Conservation (phyloP, 768 basidiomycete species). For the Krasilnikovozyma curviuscula region DNA sequence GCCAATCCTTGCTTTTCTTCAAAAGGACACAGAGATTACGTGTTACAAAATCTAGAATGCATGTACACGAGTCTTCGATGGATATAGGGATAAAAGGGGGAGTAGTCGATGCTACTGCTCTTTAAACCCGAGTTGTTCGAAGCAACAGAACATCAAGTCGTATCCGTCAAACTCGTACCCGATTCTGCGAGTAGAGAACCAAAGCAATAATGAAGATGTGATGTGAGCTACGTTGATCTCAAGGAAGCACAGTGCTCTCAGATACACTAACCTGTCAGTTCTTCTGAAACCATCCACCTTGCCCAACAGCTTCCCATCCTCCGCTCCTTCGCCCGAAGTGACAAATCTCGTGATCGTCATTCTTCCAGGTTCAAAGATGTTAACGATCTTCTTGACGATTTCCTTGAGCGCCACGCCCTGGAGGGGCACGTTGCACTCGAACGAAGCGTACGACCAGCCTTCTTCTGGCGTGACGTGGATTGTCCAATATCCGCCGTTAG, state of each 20-base stretch:
- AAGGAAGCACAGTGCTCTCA: not conserved
- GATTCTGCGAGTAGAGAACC: constrained; percentile 30
- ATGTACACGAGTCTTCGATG: too few relatives aligned
- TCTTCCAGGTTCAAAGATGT: constrained; percentile 76
- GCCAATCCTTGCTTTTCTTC: too few relatives aligned
- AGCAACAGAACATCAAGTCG: constrained; percentile 74
- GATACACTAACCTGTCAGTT: constrained; percentile 48
- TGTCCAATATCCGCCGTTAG: constrained; percentile 82
- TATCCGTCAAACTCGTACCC: constrained; percentile 94
- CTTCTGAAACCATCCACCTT: constrained; percentile 49
- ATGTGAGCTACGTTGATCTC: not conserved
- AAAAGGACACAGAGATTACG: too few relatives aligned
- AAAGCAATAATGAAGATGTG: not conserved
- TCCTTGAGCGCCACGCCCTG: constrained; percentile 34
- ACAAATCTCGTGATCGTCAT: constrained; percentile 81
- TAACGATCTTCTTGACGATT: constrained; percentile 69
- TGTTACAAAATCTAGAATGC: too few relatives aligned
- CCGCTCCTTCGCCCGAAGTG: constrained; percentile 30
- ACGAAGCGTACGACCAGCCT: constrained; percentile 95
- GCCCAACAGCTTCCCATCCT: constrained; percentile 19
- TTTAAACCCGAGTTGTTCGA: constrained; percentile 31
- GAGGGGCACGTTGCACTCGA: constrained; percentile 87
- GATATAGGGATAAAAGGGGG: too few relatives aligned
- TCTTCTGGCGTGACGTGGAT: constrained; percentile 97
- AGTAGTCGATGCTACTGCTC: constrained; percentile 19